Percentiles rank a stretch among this genome's conserved stretches.
These are phyloP conservation scores for Sporothrix inflata DNA, from an alignment of 2,329 filamentous ascomycete genomes.

Conservation along the genomic window DNA sequence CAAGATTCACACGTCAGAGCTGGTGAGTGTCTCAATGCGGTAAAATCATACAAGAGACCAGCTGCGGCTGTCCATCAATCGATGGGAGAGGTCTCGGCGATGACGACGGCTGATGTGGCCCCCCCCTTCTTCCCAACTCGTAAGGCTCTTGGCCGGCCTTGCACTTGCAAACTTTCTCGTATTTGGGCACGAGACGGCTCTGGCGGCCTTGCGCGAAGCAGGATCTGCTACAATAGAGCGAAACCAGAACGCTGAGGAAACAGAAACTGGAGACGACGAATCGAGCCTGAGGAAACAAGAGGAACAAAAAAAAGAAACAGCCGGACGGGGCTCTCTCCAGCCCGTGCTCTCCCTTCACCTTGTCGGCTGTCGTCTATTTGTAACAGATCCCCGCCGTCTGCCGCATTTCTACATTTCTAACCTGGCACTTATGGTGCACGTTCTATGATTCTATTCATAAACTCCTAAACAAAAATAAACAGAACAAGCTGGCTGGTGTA, in stretches of 20 bases:
- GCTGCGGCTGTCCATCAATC: neutral
- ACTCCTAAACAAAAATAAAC: neutral
- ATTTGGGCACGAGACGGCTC: neutral
- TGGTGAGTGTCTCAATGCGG: neutral
- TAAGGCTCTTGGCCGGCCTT: conserved; percentile 12
- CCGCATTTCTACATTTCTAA: neutral
- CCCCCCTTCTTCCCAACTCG: neutral
- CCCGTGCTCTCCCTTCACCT: conserved; percentile 7
- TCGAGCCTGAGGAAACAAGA: neutral
- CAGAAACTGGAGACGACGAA: neutral
- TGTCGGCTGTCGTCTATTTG: conserved; percentile 20
- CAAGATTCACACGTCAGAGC: neutral
- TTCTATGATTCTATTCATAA: neutral
- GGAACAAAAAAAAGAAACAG: neutral
- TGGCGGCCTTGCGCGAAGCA: neutral
- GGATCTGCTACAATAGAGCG: neutral
- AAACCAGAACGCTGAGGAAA: neutral
- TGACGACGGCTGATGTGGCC: neutral
- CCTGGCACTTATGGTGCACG: conserved; percentile 4
- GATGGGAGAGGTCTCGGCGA: neutral
- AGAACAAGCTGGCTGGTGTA: neutral
- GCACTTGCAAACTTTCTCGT: neutral
- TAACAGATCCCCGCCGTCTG: conserved; percentile 13
- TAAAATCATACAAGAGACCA: neutral
- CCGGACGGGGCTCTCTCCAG: neutral